Base-by-base conservation (phyloP, 768 basidiomycete genomes). In the Hirschioporus abietinus region DNA sequence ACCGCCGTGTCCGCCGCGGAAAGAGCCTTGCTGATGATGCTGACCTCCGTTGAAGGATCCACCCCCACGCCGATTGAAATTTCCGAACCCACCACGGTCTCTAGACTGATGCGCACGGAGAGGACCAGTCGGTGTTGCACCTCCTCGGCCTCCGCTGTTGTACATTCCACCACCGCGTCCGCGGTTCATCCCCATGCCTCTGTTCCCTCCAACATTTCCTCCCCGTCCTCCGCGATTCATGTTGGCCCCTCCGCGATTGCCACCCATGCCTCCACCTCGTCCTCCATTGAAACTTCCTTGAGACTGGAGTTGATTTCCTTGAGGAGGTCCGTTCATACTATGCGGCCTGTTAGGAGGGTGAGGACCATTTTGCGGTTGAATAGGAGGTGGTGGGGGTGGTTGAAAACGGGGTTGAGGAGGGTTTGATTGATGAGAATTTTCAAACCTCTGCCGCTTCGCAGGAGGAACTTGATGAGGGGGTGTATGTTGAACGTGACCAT, bases 391-490 rank as follows among this genome's bases (percentile, higher is more conserved):
- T 0, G 84, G 83, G 17, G 85, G 83, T 0, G 83, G 80, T 71
- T 87, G 86, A 70, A 90, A 90, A 68, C 89, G 90, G 2, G 88
- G 87, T 70, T 83, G 90, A 52, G 83, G 84, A 5, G 84, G 84
- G n/a, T 80, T 82, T 17, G 80, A 84, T 30, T 83, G 84, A 68
- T 79, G 84, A 1, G 91, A 91, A 5, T 88, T 89, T 74, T 96
- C 95, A 73, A 95, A 95, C 58, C 94, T 86, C 71, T 89, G 93
- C 64, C 95, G 82, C 76, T 97, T 97, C 1, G 94, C 94, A 1
- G 95, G 95, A 9, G 95, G 95, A n/a, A 89, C 81, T 72, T 93
- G 90, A 71, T 91, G 91, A 36, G 89, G 88, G 10, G 89, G 85
- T 0, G 86, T 79, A 69, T 92, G 90, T 69, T 88, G 83, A 25